These are phyloP conservation scores for Plasmodium adleri DNA, from an alignment of 169 alveolate species.

Conservation along the genomic window DNA sequence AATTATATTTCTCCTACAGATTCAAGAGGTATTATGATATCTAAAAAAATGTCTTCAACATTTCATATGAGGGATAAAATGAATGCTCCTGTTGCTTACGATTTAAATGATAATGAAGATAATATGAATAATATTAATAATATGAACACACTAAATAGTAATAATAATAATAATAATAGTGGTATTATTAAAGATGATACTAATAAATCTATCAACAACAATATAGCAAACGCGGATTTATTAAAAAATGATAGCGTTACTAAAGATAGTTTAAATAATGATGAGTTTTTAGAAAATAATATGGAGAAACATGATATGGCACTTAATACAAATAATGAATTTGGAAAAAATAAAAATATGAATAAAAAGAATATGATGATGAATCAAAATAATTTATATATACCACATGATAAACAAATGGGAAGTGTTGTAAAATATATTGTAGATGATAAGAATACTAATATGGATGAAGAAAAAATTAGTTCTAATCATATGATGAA, in stretches of 20 bases:
- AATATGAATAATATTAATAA: conserved; percentile 1
- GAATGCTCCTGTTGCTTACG: conserved; percentile 13
- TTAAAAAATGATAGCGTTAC: neutral
- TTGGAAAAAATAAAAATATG: conserved; percentile 14
- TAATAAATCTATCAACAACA: conserved; percentile 8
- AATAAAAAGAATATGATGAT: conserved; percentile 7
- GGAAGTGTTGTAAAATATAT: neutral
- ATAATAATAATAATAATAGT: conserved; percentile 9
- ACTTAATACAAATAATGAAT: conserved; percentile 2
- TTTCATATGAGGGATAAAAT: conserved; percentile 44
- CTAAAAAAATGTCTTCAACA: neutral
- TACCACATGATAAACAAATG: neutral
- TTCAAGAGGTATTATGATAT: conserved; percentile 3
- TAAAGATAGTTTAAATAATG: conserved; percentile 8
- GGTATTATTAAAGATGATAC: conserved; percentile 16
- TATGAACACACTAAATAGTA: neutral
- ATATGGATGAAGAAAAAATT: neutral
- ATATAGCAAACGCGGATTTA: neutral
- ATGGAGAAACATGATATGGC: conserved; percentile 1
- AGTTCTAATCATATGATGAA: neutral
- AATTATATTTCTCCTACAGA: conserved; percentile 1
- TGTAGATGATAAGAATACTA: neutral
- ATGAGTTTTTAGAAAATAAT: conserved; percentile 8
- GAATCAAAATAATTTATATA: neutral
- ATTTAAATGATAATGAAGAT: conserved; percentile 2